These are phyloP conservation scores for Adansonia rubrostipa DNA, from an alignment of 441 rosid genomes.

Conservation along the genomic window DNA sequence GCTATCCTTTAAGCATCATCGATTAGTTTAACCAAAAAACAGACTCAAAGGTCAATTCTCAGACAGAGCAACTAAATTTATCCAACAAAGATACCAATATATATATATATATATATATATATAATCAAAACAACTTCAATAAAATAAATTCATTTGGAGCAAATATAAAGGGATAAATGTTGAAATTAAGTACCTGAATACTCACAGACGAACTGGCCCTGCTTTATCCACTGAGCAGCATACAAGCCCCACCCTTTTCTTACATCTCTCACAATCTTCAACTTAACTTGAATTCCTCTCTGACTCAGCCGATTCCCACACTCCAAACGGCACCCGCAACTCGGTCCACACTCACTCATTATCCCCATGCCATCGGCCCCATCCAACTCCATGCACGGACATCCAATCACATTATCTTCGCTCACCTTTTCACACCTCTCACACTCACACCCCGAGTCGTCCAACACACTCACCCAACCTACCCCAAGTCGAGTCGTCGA, in stretches of 20 bases:
- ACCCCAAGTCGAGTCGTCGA: constrained; percentile 5
- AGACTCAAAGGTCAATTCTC: not conserved
- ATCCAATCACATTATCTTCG: constrained; percentile 29
- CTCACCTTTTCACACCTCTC: constrained; percentile 51
- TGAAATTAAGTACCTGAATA: constrained; percentile 63
- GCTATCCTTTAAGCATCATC: not conserved
- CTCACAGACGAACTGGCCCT: constrained; percentile 79
- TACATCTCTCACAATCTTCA: constrained; percentile 63
- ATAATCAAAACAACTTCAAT: not conserved
- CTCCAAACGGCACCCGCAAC: constrained; percentile 61
- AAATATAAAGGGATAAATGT: not conserved
- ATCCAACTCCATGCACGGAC: constrained; percentile 40
- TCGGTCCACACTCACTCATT: constrained; percentile 65
- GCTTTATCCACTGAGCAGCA: constrained; percentile 60
- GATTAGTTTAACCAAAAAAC: not conserved
- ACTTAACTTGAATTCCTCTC: constrained; percentile 55
- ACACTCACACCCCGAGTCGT: constrained; percentile 59
- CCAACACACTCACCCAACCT: constrained; percentile 32
- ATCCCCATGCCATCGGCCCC: constrained; percentile 35
- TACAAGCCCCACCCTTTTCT: constrained; percentile 84
- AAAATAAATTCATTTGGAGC: not conserved
- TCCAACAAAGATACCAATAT: not conserved
- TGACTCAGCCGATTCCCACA: constrained; percentile 65
- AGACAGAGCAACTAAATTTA: not conserved
- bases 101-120: not conserved